These are phyloP conservation scores for Leucogyrophana mollusca DNA, from an alignment of 768 basidiomycete species.

Conservation along the genomic window DNA sequence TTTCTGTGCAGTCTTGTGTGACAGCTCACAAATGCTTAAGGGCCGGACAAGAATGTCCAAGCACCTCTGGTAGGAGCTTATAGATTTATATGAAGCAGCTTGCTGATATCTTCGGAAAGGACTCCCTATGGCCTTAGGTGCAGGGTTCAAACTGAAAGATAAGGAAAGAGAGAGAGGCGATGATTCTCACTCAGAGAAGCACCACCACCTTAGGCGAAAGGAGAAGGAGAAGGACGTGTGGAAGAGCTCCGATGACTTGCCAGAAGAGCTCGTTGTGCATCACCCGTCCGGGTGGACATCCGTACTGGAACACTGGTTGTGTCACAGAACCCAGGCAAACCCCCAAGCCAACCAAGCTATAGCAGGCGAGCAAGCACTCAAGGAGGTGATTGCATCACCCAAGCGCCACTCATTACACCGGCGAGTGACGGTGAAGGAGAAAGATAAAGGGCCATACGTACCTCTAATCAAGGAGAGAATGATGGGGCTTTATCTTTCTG, in stretches of 20 bases:
- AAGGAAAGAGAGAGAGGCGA: conserved; percentile 34
- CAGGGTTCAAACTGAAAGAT: conserved; percentile 43
- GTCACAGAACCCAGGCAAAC: conserved; percentile 33
- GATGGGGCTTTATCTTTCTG: conserved; percentile 82
- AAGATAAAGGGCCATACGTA: conserved; percentile 73
- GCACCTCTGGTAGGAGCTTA: conserved; percentile 54
- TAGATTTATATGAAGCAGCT: neutral
- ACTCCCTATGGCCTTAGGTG: conserved; percentile 71
- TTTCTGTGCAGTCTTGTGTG: neutral
- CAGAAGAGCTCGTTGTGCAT: conserved; percentile 29
- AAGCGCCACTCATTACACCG: conserved; percentile 45
- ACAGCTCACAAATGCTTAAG: conserved; percentile 32
- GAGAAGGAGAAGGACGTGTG: conserved; percentile 40
- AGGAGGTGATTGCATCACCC: conserved; percentile 37
- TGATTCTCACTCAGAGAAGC: conserved; percentile 28
- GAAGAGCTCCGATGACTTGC: conserved; percentile 35
- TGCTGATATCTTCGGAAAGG: conserved; percentile 37
- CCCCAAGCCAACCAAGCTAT: conserved; percentile 28
- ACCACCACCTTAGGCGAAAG: conserved; percentile 30
- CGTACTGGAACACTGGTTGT: conserved; percentile 74
- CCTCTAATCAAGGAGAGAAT: conserved; percentile 86
- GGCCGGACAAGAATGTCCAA: conserved; percentile 80
- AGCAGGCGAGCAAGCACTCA: conserved; percentile 17
- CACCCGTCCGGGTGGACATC: conserved; percentile 65
- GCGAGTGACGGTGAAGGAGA: conserved; percentile 40